Evolutionary conservation across 208 protist genomes (phyloP).

Genomic region (Leishmania martiniquensis): DNA sequence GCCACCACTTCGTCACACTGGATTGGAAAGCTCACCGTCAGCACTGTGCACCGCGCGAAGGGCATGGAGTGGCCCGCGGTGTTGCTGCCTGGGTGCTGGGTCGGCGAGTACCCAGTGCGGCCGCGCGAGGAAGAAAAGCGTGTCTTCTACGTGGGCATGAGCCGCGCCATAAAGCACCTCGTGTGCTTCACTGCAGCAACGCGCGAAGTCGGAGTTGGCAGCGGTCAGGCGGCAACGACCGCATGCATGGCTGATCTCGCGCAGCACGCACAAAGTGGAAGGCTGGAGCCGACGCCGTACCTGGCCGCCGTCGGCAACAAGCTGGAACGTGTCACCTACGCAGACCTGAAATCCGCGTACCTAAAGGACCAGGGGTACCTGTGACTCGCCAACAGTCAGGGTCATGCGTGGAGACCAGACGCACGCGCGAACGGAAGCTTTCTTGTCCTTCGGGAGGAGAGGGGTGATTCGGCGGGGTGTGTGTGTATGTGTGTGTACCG

Average conservation of each 20-base stretch:
- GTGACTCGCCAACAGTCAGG: background rate
- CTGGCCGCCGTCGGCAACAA: slow-evolving; percentile 27
- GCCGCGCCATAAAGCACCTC: slow-evolving; percentile 78
- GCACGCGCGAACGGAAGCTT: no score
- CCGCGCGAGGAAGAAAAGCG: slow-evolving; percentile 64
- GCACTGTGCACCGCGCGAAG: slow-evolving; percentile 86
- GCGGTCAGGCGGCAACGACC: background rate
- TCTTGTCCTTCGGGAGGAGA: background rate
- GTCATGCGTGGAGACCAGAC: background rate
- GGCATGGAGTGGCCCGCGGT: slow-evolving; percentile 90
- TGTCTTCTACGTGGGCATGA: slow-evolving; percentile 91
- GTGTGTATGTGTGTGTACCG: no score
- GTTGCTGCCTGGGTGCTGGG: slow-evolving; percentile 75
- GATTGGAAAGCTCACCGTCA: slow-evolving; percentile 53
- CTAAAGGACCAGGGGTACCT: slow-evolving; percentile 25
- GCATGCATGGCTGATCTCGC: background rate
- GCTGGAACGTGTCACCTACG: slow-evolving; percentile 16
- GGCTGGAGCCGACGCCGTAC: slow-evolving; percentile 54
- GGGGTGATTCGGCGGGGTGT: background rate
- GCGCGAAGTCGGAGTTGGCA: slow-evolving; percentile 13
- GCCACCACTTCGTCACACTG: slow-evolving; percentile 3
- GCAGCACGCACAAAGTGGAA: background rate
- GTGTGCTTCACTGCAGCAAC: slow-evolving; percentile 62
- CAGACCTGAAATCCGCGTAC: slow-evolving; percentile 14
- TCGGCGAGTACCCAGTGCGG: slow-evolving; percentile 71